phyloP scores from a whole-genome alignment of 106 monocot genomes.

The Acorus calamus region DNA sequence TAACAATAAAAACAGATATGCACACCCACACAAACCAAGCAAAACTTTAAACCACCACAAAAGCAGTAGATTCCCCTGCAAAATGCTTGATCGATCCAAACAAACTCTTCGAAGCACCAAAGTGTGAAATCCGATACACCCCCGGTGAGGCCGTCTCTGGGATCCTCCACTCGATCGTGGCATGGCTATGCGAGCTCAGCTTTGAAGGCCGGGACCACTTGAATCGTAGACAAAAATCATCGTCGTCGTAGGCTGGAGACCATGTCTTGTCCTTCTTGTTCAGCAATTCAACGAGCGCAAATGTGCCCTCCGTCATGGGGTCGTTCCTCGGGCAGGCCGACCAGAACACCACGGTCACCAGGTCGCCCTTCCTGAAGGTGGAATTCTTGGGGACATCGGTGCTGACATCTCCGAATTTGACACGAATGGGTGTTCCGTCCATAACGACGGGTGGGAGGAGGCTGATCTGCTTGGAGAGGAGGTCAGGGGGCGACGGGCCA shows the following conservation, averaged over 20 bases:
- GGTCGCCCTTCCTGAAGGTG: conserved; percentile 41
- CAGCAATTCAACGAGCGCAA: conserved; percentile 58
- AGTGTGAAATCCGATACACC: conserved; percentile 74
- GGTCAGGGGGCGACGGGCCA: conserved; percentile 56
- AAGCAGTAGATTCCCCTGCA: conserved; percentile 62
- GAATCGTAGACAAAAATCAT: conserved; percentile 73
- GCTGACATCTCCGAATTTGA: conserved; percentile 56
- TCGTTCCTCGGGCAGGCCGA: conserved; percentile 86
- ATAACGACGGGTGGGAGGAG: conserved; percentile 47
- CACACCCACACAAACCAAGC: too few relatives aligned
- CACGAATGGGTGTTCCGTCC: conserved; percentile 49
- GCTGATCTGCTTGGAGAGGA: conserved; percentile 61
- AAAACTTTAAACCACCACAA: conserved; percentile 39
- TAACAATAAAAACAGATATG: too few relatives aligned
- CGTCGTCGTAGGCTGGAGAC: conserved; percentile 72
- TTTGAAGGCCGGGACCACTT: conserved; percentile 59
- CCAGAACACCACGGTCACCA: conserved; percentile 67
- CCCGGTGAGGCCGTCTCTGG: conserved; percentile 37
- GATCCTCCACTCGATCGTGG: conserved; percentile 70
- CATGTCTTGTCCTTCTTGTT: conserved; percentile 27
- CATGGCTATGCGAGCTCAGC: conserved; percentile 58
- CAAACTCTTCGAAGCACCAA: conserved; percentile 68
- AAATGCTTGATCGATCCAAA: conserved; percentile 60
- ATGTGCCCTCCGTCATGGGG: conserved; percentile 67
- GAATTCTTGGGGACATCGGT: conserved; percentile 57